Evolutionary conservation across 768 basidiomycete species (phyloP).

Genomic region (Pisolithus microcarpus): DNA sequence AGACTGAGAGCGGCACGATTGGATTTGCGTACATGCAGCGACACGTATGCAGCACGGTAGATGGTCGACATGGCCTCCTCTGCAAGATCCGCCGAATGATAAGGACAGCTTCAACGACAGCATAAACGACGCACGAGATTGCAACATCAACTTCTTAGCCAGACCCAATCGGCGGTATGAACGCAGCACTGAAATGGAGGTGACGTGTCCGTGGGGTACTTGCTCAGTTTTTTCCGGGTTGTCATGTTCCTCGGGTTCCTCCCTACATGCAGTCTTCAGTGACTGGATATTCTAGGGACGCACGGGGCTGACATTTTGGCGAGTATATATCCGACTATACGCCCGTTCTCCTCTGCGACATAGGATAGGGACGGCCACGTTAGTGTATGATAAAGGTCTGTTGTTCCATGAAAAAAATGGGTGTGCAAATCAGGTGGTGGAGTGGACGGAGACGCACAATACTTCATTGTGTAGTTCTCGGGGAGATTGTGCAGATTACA

Average conservation of each 20-base stretch:
- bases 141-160: constrained; percentile 90
- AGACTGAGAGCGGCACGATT: constrained; percentile 86
- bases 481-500: constrained; percentile 91
- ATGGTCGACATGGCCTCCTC: constrained; percentile 88
- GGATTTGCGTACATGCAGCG: constrained; percentile 90
- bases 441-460: constrained; percentile 41
- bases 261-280: constrained; percentile 43
- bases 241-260: constrained; percentile 41
- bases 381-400: constrained; percentile 84
- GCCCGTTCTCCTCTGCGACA: constrained; percentile 87
- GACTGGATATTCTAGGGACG: constrained; percentile 13
- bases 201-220: constrained; percentile 84
- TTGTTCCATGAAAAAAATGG: background rate
- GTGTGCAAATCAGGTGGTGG: background rate
- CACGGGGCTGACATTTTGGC: constrained; percentile 72
- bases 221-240: constrained; percentile 43
- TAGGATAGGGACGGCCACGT: constrained; percentile 94
- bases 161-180: constrained; percentile 87
- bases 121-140: constrained; percentile 62
- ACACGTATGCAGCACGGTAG: constrained; percentile 80
- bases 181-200: constrained; percentile 90
- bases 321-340: constrained; percentile 92
- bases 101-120: background rate
- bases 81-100: constrained; percentile 22
- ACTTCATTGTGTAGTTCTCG: constrained; percentile 83